Conservation (phyloP, 306 rosid genomes). For the Gillenia trifoliata region DNA sequence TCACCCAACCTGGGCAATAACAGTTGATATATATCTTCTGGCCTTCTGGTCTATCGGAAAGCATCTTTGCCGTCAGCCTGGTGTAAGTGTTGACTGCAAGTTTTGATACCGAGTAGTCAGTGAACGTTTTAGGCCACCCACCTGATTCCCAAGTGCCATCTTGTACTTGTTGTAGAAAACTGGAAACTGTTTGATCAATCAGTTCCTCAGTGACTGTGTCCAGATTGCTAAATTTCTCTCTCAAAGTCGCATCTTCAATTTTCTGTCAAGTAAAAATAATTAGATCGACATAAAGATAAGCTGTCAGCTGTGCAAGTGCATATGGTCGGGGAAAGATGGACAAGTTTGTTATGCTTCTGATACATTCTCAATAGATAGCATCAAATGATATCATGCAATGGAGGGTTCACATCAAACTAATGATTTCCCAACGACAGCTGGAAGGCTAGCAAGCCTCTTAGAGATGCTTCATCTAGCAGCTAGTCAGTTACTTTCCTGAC, state of each 20-base stretch:
- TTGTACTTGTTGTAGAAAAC: conserved; percentile 68
- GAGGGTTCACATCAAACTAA: neutral
- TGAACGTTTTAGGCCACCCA: conserved; percentile 76
- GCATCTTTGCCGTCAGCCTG: conserved; percentile 56
- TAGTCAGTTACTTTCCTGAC: neutral
- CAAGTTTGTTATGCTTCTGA: neutral
- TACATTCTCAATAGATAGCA: neutral
- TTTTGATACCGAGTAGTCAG: conserved; percentile 79
- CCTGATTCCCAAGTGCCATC: conserved; percentile 75
- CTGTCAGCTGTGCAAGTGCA: neutral
- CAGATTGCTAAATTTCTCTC: conserved; percentile 46
- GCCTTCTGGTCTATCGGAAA: conserved; percentile 52
- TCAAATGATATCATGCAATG: neutral
- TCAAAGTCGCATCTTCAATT: conserved; percentile 50
- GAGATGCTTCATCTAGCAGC: neutral
- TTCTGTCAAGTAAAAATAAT: conserved; percentile 37
- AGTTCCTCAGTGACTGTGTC: conserved; percentile 55
- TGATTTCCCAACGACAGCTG: neutral
- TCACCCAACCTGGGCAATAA: conserved; percentile 92
- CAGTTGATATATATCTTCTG: conserved; percentile 70
- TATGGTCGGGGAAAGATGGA: neutral
- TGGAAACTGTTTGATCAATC: conserved; percentile 42
- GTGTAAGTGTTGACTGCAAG: conserved; percentile 78
- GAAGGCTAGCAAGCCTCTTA: neutral
- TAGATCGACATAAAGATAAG: conserved; percentile 4